A percentile compares a stretch with the other conserved stretches of the same genome.
Evolutionary conservation across 140 eudicot genomes (phyloP).

Genomic region (Flaveria floridana): DNA sequence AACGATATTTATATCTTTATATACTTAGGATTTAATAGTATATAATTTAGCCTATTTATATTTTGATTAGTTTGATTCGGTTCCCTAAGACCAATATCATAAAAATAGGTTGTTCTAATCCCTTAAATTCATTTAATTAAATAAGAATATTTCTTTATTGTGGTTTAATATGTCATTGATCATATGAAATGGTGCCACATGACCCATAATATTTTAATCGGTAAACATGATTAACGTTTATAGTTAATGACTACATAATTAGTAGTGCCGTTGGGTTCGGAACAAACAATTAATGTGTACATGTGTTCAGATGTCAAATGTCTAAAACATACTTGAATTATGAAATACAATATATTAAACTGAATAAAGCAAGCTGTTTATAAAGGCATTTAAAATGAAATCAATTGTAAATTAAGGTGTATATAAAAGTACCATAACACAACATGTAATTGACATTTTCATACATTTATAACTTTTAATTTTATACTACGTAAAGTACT

Average conservation of each 20-base stretch:
- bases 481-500: too few relatives aligned
- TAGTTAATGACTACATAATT: slow-evolving; percentile 4
- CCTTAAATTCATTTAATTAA: too few relatives aligned
- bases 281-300: slow-evolving; percentile 26
- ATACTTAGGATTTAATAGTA: too few relatives aligned
- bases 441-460: not conserved
- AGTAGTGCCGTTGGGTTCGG: slow-evolving; percentile 25
- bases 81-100: too few relatives aligned
- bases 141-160: too few relatives aligned
- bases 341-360: not conserved
- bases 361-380: not conserved
- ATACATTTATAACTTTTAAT: not conserved
- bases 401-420: not conserved
- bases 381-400: not conserved
- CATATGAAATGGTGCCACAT: slow-evolving; percentile 27
- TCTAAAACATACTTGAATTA: not conserved
- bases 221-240: slow-evolving; percentile 13
- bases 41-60: too few relatives aligned
- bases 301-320: slow-evolving; percentile 26
- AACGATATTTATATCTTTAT: too few relatives aligned
- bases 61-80: too few relatives aligned
- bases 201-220: not conserved
- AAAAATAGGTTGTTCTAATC: too few relatives aligned
- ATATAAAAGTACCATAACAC: not conserved
- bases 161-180: not conserved